Evolutionary conservation across 75 land plant genomes (phyloP).

Genomic region (Pinus albicaulis): DNA sequence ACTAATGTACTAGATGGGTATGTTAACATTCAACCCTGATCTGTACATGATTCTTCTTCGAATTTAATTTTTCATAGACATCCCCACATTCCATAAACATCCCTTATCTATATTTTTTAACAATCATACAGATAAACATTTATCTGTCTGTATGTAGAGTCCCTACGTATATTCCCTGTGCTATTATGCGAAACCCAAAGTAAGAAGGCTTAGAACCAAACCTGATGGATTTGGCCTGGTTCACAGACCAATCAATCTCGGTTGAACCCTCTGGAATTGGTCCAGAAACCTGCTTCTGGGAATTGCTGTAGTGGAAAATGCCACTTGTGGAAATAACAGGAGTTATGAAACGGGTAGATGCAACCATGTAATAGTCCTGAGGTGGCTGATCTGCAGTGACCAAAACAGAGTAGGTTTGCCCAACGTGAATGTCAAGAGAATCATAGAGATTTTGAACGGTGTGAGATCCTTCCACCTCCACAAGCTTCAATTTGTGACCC

Average conservation of each 20-base stretch:
- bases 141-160: too few species aligned
- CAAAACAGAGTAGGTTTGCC: slow-evolving; percentile 45
- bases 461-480: slow-evolving; percentile 46
- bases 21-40: background rate
- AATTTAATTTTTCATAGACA: background rate
- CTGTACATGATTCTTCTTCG: background rate
- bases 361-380: slow-evolving; percentile 40
- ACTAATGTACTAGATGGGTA: too few species aligned
- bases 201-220: too few species aligned
- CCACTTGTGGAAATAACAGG: slow-evolving; percentile 33
- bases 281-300: slow-evolving; percentile 47
- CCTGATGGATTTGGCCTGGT: slow-evolving; percentile 45
- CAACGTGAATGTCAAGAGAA: slow-evolving; percentile 51
- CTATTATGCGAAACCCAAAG: too few species aligned
- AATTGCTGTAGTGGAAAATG: slow-evolving; percentile 58
- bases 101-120: too few species aligned
- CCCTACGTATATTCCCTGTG: too few species aligned
- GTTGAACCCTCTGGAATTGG: slow-evolving; percentile 64
- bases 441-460: slow-evolving; percentile 26
- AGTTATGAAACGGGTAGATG: slow-evolving; percentile 36
- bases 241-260: slow-evolving; percentile 36
- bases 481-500: slow-evolving; percentile 22
- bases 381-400: slow-evolving; percentile 33
- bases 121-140: slow-evolving; percentile 8
- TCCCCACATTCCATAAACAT: background rate